A percentile compares a stretch with the other conserved stretches of the same genome.
These are phyloP conservation scores for Cyclotella atomus DNA, from an alignment of 108 stramenopile species.

Conservation along the genomic window DNA sequence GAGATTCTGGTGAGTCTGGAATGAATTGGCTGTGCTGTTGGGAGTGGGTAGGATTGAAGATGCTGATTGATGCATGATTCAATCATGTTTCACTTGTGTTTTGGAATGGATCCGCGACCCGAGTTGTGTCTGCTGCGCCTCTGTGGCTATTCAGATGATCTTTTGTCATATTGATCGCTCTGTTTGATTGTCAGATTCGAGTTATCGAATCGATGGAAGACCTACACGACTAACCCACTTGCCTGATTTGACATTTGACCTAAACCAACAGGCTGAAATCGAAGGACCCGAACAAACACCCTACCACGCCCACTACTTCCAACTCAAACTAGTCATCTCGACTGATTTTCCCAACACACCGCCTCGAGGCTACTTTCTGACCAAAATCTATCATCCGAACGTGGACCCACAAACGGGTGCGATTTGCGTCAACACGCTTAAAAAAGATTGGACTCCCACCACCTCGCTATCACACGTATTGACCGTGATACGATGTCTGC, in stretches of 20 bases:
- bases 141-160: too few species aligned
- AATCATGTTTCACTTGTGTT: background rate
- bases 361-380: slow-evolving; percentile 96
- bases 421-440: slow-evolving; percentile 99
- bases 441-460: slow-evolving; percentile 93
- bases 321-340: slow-evolving; percentile 91
- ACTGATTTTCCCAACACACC: slow-evolving; percentile 91
- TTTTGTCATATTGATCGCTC: too few species aligned
- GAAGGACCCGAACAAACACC: slow-evolving; percentile 96
- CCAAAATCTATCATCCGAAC: slow-evolving; percentile 99
- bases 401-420: slow-evolving; percentile 93
- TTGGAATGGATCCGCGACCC: too few species aligned
- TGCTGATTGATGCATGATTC: background rate
- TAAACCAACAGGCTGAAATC: slow-evolving; percentile 80
- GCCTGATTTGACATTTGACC: too few species aligned
- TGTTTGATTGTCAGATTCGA: too few species aligned
- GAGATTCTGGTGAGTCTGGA: slow-evolving; percentile 74
- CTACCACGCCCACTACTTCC: slow-evolving; percentile 92
- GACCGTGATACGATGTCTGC: slow-evolving; percentile 97
- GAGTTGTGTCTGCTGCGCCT: too few species aligned
- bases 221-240: too few species aligned
- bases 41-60: background rate
- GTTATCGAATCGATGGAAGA: too few species aligned
- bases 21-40: background rate
- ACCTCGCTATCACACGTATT: slow-evolving; percentile 93